Conservation (phyloP, 495 filamentous ascomycete species). For the Penicillium cataractarum region DNA sequence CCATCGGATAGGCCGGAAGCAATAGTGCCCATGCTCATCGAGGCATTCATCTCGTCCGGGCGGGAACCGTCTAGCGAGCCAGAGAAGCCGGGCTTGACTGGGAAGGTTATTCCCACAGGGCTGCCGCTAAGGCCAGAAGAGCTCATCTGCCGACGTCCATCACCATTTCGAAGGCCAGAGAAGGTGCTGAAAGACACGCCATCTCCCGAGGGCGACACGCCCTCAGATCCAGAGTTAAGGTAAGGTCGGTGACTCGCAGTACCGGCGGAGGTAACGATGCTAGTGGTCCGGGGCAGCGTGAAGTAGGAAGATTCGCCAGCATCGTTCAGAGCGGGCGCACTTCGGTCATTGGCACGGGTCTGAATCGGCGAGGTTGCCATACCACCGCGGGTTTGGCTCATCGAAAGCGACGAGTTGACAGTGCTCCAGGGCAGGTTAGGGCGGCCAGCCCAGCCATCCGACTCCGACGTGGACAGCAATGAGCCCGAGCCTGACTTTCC, state of each 20-base stretch:
- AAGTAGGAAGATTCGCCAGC: conserved; percentile 48
- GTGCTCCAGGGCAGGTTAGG: conserved; percentile 59
- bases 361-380: conserved; percentile 56
- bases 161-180: conserved; percentile 34
- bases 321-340: conserved; percentile 43
- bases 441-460: conserved; percentile 57
- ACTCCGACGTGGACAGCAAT: conserved; percentile 65
- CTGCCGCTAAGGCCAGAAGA: conserved; percentile 37
- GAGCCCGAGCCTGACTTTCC: conserved; percentile 68
- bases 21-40: conserved; percentile 36
- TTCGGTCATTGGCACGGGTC: conserved; percentile 47
- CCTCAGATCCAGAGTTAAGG: conserved; percentile 36
- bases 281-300: conserved; percentile 37
- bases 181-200: conserved; percentile 37
- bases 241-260: conserved; percentile 39
- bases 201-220: conserved; percentile 42
- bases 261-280: conserved; percentile 28
- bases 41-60: conserved; percentile 33
- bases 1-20: conserved; percentile 35
- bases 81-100: conserved; percentile 34
- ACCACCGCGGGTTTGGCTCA: conserved; percentile 41
- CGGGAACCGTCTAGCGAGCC: conserved; percentile 35
- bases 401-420: conserved; percentile 52
- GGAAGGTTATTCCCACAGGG: conserved; percentile 36
- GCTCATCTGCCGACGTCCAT: conserved; percentile 37